A percentile compares a stretch with the other conserved stretches of the same genome.
These are phyloP conservation scores for Boletus patriciae DNA, from an alignment of 768 basidiomycete species.

Conservation along the genomic window DNA sequence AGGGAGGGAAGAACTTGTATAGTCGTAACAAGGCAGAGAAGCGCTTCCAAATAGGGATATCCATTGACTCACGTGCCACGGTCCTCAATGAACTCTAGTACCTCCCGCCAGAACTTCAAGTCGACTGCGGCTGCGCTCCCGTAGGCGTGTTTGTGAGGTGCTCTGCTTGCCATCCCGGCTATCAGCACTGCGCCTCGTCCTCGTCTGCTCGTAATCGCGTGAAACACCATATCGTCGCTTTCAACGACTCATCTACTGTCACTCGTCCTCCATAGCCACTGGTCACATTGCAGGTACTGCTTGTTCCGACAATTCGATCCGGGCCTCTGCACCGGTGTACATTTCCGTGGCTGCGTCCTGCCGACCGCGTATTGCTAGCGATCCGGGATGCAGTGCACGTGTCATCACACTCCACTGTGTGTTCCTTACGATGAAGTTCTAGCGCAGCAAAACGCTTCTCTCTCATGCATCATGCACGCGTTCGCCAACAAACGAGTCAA, in stretches of 20 bases:
- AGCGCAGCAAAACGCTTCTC: neutral
- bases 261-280: too few species aligned
- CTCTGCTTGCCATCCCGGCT: neutral
- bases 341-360: neutral
- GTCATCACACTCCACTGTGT: neutral
- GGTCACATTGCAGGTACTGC: neutral
- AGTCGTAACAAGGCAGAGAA: slow-evolving; percentile 24
- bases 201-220: neutral
- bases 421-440: neutral
- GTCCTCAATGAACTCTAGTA: slow-evolving; percentile 1
- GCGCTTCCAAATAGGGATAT: slow-evolving; percentile 27
- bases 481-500: neutral
- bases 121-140: neutral
- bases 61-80: slow-evolving; percentile 15
- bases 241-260: neutral
- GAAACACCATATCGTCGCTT: neutral
- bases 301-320: neutral
- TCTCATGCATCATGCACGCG: neutral
- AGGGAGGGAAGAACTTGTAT: slow-evolving; percentile 18
- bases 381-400: neutral
- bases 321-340: neutral
- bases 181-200: neutral
- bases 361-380: neutral
- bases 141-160: neutral
- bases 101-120: too few species aligned